Conservation (phyloP, 331 rosid species). For the Malus hybrid region DNA sequence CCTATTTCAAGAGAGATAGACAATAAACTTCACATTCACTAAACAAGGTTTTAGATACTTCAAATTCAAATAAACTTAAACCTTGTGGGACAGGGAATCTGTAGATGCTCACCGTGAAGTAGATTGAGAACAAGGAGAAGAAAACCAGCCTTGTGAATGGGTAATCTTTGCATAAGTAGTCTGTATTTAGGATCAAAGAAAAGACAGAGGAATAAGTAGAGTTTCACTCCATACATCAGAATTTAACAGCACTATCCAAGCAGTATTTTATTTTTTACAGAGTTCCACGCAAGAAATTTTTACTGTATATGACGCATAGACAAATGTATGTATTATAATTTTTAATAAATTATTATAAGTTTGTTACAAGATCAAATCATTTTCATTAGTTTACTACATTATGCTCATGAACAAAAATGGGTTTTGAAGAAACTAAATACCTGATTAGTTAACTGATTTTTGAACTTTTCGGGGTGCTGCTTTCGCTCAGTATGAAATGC, state of each 20-base stretch:
- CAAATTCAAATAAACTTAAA: too few relatives aligned
- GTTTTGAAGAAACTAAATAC: slow-evolving; percentile 27
- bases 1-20: slow-evolving; percentile 33
- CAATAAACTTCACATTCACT: slow-evolving; percentile 1
- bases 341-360: neutral
- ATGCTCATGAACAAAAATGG: neutral
- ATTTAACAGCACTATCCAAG: too few relatives aligned
- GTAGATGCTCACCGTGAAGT: slow-evolving; percentile 42
- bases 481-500: slow-evolving; percentile 95
- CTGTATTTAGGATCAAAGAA: slow-evolving; percentile 29
- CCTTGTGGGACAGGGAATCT: too few relatives aligned
- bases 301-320: neutral
- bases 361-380: neutral
- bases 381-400: too few relatives aligned
- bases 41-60: neutral
- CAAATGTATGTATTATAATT: too few relatives aligned
- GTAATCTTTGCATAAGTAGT: slow-evolving; percentile 79
- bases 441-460: slow-evolving; percentile 83
- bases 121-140: slow-evolving; percentile 54
- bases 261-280: too few relatives aligned
- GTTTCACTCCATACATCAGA: neutral
- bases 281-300: too few relatives aligned
- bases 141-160: slow-evolving; percentile 89
- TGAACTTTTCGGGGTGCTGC: slow-evolving; percentile 87
- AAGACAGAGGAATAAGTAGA: slow-evolving; percentile 9